These are phyloP conservation scores for Fusarium nodosum DNA, from an alignment of 2,329 filamentous ascomycete species.

Conservation along the genomic window DNA sequence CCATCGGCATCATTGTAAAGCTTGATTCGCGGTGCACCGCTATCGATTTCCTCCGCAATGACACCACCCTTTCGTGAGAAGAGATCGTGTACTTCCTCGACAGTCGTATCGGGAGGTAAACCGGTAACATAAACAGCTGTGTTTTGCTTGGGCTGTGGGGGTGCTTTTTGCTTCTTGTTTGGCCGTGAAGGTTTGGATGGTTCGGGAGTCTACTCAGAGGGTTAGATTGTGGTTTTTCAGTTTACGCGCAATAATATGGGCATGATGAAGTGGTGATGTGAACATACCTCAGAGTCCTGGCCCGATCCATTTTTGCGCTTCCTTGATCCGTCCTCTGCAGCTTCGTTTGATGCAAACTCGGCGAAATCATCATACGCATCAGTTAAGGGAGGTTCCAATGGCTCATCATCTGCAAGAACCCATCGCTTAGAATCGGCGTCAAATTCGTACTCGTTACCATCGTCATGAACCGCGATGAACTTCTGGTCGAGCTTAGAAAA, in stretches of 20 bases:
- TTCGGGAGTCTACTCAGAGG: constrained; percentile 42
- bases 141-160: constrained; percentile 74
- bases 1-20: constrained; percentile 87
- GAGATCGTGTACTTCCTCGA: constrained; percentile 83
- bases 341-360: constrained; percentile 45
- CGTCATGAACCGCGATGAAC: constrained; percentile 85
- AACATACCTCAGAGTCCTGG: constrained; percentile 60
- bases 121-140: constrained; percentile 94
- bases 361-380: constrained; percentile 55
- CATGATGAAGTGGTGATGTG: background rate
- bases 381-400: constrained; percentile 57
- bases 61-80: constrained; percentile 90
- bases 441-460: constrained; percentile 88
- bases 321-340: constrained; percentile 49
- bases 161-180: constrained; percentile 63
- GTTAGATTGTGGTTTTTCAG: constrained; percentile 23
- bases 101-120: constrained; percentile 82
- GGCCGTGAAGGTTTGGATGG: constrained; percentile 57
- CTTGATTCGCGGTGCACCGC: constrained; percentile 88
- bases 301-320: constrained; percentile 61
- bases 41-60: constrained; percentile 94
- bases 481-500: constrained; percentile 87
- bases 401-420: constrained; percentile 72
- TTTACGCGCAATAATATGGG: background rate
- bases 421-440: constrained; percentile 79